Evolutionary conservation across 805 yeast genomes (phyloP), one percentile per base, ranked within the genome.

Genomic region (Cyberlindnera americana): DNA sequence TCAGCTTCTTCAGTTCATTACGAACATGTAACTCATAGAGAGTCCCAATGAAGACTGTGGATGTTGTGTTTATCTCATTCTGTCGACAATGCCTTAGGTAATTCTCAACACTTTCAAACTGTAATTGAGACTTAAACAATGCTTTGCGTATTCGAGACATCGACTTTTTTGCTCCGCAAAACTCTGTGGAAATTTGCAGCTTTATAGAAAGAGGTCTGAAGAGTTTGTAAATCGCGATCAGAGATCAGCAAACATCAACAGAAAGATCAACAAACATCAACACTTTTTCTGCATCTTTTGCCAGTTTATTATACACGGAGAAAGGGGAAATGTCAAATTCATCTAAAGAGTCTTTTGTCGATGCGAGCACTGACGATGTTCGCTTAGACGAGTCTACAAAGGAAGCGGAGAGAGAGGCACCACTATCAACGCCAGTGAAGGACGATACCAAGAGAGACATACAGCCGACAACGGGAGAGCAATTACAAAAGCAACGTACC

Each of bases 21-120:
- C 38, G 44, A 5, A 46, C 47, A 13, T 46, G 40, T n/a, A 54
- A 35, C 37, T 54, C 59, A 27, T 53, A 54, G 4, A 55, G 40
- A 0, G 59, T 53, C 1, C 59, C 59, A n/a, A 32, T 30, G 41
- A 54, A 54, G 5, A 48, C 54, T 6, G 53, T 53, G 13, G 56
- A 46, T 4, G 35, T 41, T 1, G 54, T 44, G 25, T 37, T 43
- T 8, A 49, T 31, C n/a, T 37, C 38, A 29, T 38, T 51, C 11
- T 27, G n/a, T n/a, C 28, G 37, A 3, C 55, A 54, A 22, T 54
- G 44, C 9, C 29, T 23, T 6, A 54, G 34, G 29, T 54, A 54
- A 4, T 9, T 19, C 2, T 33, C n/a, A 19, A 42, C 25, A 8
- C 29, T 28, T 6, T 25, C n/a, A 21, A 38, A 28, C 12, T 33